Percentiles rank a stretch among this genome's conserved stretches.
Evolutionary conservation across 495 filamentous ascomycete genomes (phyloP).

Genomic region (Lophiostoma macrostomum): DNA sequence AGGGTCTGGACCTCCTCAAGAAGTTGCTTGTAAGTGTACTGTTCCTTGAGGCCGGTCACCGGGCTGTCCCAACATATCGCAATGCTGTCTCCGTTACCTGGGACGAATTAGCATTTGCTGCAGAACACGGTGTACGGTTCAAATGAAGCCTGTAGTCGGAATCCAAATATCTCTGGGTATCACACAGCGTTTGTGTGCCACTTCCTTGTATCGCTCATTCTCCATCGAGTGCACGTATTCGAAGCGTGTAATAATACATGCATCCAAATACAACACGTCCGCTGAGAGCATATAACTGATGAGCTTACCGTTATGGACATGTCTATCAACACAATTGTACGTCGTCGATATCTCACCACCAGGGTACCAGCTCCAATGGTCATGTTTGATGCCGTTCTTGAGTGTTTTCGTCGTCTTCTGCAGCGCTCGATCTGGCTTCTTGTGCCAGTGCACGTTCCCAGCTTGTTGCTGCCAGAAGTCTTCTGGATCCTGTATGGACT

Average conservation of each 20-base stretch:
- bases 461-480: conserved; percentile 78
- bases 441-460: conserved; percentile 74
- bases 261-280: neutral
- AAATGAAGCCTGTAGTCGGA: too few relatives aligned
- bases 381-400: conserved; percentile 48
- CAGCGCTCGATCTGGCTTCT: conserved; percentile 54
- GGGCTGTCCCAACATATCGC: conserved; percentile 89
- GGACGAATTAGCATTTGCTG: conserved; percentile 46
- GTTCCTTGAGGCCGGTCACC: conserved; percentile 70
- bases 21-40: conserved; percentile 69
- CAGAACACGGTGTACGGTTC: too few relatives aligned
- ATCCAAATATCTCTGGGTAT: neutral
- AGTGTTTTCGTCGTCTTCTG: conserved; percentile 49
- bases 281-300: neutral
- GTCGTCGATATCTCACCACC: conserved; percentile 85
- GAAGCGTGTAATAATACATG: too few relatives aligned
- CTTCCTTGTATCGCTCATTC: neutral
- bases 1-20: conserved; percentile 80
- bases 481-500: conserved; percentile 60
- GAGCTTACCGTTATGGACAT: conserved; percentile 50
- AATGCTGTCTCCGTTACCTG: conserved; percentile 63
- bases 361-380: conserved; percentile 83
- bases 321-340: conserved; percentile 87
- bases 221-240: too few relatives aligned
- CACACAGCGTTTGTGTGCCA: neutral